phyloP scores from a whole-genome alignment of 441 rosid genomes.

The Mallotus japonicus region DNA sequence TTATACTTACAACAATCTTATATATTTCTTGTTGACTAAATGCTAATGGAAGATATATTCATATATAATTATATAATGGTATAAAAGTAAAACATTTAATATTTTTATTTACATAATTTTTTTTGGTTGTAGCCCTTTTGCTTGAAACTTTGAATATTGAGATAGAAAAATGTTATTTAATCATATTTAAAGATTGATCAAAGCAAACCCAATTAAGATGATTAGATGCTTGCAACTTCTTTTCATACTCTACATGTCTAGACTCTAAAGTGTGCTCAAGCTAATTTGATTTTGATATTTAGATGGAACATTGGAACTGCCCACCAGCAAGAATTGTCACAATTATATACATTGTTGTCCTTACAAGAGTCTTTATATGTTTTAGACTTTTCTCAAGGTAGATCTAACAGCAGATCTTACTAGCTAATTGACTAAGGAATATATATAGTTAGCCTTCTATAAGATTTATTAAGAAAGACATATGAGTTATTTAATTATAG shows the following conservation, averaged over 20 bases:
- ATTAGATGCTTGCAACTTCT: neutral
- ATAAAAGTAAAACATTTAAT: too few species aligned
- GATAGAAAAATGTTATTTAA: too few species aligned
- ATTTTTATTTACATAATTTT: too few species aligned
- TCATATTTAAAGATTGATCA: too few species aligned
- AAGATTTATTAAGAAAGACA: too few species aligned
- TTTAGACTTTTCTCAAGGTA: neutral
- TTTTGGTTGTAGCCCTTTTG: too few species aligned
- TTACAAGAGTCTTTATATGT: neutral
- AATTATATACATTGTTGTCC: neutral
- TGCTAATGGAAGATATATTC: too few species aligned
- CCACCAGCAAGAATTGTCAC: neutral
- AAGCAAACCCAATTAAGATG: neutral
- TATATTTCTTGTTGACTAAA: too few species aligned
- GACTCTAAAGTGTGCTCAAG: neutral
- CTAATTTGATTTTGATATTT: slow-evolving; percentile 2
- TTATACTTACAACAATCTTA: too few species aligned
- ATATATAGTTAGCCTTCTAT: neutral
- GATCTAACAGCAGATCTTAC: neutral
- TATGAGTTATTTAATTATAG: too few species aligned
- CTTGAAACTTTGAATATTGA: too few species aligned
- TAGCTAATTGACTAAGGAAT: neutral
- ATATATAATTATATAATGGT: too few species aligned
- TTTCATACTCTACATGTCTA: neutral
- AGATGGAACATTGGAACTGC: slow-evolving; percentile 12